Evolutionary conservation across 352 stramenopile species (phyloP).

Genomic region (Pythium guiyangense): DNA sequence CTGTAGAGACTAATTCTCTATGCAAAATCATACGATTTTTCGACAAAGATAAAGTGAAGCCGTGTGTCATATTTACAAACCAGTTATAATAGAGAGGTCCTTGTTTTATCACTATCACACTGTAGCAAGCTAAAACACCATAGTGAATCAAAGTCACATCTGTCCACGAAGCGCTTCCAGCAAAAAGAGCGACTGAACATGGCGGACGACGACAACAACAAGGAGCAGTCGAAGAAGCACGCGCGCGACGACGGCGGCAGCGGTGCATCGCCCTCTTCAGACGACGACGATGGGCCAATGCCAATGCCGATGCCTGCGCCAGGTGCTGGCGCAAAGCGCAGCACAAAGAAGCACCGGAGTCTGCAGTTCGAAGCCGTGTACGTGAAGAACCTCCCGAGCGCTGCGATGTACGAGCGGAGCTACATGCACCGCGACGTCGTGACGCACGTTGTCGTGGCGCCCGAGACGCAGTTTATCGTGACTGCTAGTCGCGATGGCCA

Average conservation of each 20-base stretch:
- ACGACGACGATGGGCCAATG: constrained; percentile 35
- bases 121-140: too few species aligned
- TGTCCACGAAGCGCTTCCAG: too few species aligned
- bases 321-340: constrained; percentile 18
- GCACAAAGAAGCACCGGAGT: constrained; percentile 28
- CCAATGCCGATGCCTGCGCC: constrained; percentile 59
- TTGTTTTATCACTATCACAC: too few species aligned
- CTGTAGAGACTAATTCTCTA: too few species aligned
- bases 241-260: constrained; percentile 5
- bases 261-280: constrained; percentile 12
- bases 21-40: too few species aligned
- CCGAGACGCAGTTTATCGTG: constrained; percentile 94
- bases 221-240: constrained; percentile 10
- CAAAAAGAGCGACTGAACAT: too few species aligned
- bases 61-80: too few species aligned
- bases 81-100: too few species aligned
- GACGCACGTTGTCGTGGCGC: constrained; percentile 88
- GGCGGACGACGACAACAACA: background rate
- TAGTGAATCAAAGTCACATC: too few species aligned
- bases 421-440: constrained; percentile 98
- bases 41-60: too few species aligned
- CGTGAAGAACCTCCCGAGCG: constrained; percentile 79
- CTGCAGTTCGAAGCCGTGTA: constrained; percentile 71
- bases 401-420: constrained; percentile 93
- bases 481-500: constrained; percentile 95